Evolutionary conservation across 768 basidiomycete genomes (phyloP).

Genomic region (Hericium alpestre): DNA sequence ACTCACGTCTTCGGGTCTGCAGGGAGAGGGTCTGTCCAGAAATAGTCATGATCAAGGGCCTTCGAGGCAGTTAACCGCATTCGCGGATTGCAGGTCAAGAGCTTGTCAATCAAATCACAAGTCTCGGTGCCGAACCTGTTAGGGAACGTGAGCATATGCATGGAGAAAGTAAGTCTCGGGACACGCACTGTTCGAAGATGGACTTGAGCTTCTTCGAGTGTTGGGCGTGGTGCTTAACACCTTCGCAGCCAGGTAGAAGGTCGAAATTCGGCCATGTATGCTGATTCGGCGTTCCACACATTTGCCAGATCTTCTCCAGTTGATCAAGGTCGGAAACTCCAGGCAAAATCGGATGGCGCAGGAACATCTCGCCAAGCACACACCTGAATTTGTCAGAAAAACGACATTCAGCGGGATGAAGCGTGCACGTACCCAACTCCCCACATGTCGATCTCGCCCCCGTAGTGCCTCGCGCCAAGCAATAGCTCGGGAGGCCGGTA

Average conservation of each 20-base stretch:
- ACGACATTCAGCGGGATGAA: background rate
- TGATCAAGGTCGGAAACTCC: constrained; percentile 90
- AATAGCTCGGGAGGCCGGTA: constrained; percentile 90
- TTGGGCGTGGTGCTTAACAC: constrained; percentile 51
- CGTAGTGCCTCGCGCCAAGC: constrained; percentile 81
- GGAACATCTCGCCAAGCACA: constrained; percentile 95
- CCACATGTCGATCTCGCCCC: constrained; percentile 95
- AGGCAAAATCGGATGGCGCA: constrained; percentile 73
- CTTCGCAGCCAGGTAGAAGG: constrained; percentile 67
- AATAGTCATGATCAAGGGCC: constrained; percentile 88
- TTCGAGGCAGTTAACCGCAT: constrained; percentile 76
- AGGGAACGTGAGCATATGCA: constrained; percentile 1
- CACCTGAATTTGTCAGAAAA: constrained; percentile 39
- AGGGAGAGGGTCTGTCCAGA: constrained; percentile 85
- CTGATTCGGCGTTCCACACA: constrained; percentile 84
- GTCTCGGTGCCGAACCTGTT: constrained; percentile 62
- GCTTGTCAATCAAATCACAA: constrained; percentile 70
- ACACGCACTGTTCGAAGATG: constrained; percentile 48
- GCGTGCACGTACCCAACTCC: constrained; percentile 68
- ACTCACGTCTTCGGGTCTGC: constrained; percentile 72
- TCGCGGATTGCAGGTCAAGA: constrained; percentile 75
- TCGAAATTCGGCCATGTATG: constrained; percentile 75
- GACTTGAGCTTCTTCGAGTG: constrained; percentile 45
- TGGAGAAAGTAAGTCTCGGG: constrained; percentile 1
- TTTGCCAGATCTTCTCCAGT: constrained; percentile 74